Evolutionary conservation across 495 filamentous ascomycete species (phyloP), one percentile per base, ranked within the genome.

Genomic region (Lindgomyces ingoldianus): DNA sequence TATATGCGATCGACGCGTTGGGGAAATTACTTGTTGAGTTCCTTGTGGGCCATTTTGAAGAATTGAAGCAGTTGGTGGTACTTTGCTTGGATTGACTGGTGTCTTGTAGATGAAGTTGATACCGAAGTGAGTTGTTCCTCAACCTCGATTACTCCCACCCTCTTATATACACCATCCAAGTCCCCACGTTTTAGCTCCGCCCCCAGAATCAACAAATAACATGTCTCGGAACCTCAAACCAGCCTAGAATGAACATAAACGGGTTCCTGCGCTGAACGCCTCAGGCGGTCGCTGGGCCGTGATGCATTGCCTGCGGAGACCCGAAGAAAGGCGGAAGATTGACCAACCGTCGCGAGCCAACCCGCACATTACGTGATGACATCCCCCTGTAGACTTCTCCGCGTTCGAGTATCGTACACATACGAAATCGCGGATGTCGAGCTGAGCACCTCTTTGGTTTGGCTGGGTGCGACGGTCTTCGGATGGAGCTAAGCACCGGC

Each of bases 11-110:
- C 24, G 24, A 48, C 30, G 25, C 21, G 11, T 14, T 4, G 3
- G 9, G 48, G 18, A 18, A 33, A 26, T 19, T 57, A 67, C 64
- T 57, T 59, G 66, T 49, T 67, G 66, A 73, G 60, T 50, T 70
- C 69, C 47, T 59, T 65, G 67, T 73, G 69, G 19, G 58, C 11
- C 61, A 64, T 64, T 64, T n/a, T 47, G 44, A 24, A 47, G 33
- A 39, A 6, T 39, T 39, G n/a, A n/a, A n/a, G n/a, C n/a, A n/a
- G n/a, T n/a, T n/a, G n/a, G n/a, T n/a, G n/a, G n/a, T n/a, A n/a
- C n/a, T n/a, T n/a, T n/a, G n/a, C n/a, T n/a, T n/a, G n/a, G n/a
- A n/a, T n/a, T n/a, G n/a, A n/a, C n/a, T n/a, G n/a, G n/a, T n/a
- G n/a, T n/a, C n/a, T n/a, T n/a, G n/a, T n/a, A n/a, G n/a, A n/a